phyloP scores from a whole-genome alignment of 2,329 filamentous ascomycete genomes.

The Claviceps humidiphila region DNA sequence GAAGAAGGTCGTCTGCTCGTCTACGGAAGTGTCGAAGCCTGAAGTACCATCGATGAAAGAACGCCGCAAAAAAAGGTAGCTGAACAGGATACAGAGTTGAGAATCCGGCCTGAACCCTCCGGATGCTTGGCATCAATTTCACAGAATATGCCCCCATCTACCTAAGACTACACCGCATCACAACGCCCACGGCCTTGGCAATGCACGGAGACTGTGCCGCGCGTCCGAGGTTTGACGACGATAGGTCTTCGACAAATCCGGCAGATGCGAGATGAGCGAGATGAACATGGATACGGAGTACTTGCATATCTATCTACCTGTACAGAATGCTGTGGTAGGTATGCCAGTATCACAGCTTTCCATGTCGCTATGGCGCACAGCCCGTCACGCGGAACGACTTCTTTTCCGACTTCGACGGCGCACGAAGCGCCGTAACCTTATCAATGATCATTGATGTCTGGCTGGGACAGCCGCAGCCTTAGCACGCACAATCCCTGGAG shows the following conservation, averaged over 20 bases:
- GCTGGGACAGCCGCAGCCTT: not conserved
- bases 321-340: too few relatives aligned
- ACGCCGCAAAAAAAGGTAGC: too few relatives aligned
- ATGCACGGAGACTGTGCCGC: not conserved
- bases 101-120: too few relatives aligned
- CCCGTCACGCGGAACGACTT: not conserved
- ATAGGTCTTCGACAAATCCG: not conserved
- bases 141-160: not conserved
- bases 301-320: not conserved
- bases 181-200: not conserved
- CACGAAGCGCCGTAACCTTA: not conserved
- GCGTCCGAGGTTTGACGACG: not conserved
- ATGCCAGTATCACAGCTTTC: too few relatives aligned
- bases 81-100: too few relatives aligned
- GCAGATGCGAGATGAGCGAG: not conserved
- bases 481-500: not conserved
- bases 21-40: not conserved
- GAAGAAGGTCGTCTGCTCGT: not conserved
- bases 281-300: not conserved
- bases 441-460: not conserved
- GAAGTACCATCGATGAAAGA: not conserved
- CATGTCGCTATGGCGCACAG: too few relatives aligned
- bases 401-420: not conserved
- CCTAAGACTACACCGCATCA: not conserved
- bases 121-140: not conserved